phyloP scores from a whole-genome alignment of 306 rosid genomes.

The Fragaria iinumae region DNA sequence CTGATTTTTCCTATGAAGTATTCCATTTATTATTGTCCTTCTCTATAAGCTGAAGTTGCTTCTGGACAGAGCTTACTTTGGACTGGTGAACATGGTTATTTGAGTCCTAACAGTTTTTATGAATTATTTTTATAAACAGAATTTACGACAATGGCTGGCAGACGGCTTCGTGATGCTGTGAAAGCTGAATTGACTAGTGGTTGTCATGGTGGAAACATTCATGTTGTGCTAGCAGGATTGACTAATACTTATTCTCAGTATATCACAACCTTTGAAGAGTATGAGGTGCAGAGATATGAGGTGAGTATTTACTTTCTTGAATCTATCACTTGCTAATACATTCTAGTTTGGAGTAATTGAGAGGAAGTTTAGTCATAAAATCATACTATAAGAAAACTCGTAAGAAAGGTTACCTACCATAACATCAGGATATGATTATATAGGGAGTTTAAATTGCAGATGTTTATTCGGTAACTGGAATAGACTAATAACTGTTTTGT shows the following conservation, averaged over 20 bases:
- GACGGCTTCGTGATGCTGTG: constrained; percentile 90
- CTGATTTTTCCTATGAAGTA: not conserved
- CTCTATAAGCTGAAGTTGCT: constrained; percentile 1
- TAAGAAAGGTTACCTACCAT: not conserved
- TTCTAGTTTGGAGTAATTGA: not conserved
- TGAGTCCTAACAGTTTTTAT: constrained; percentile 15
- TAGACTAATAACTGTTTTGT: not conserved
- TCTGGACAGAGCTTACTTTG: not conserved
- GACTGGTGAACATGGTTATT: constrained; percentile 7
- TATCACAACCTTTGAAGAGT: constrained; percentile 81
- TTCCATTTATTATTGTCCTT: not conserved
- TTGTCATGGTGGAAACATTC: constrained; percentile 39
- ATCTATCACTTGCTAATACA: not conserved
- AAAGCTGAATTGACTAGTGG: constrained; percentile 46
- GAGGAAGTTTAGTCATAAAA: not conserved
- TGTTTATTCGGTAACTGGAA: not conserved
- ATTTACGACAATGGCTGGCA: constrained; percentile 93
- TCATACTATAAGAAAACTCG: not conserved
- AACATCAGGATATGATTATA: not conserved
- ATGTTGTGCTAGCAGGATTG: constrained; percentile 79
- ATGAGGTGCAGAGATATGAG: constrained; percentile 87
- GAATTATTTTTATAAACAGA: constrained; percentile 43
- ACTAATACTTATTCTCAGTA: constrained; percentile 90
- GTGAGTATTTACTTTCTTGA: constrained; percentile 41
- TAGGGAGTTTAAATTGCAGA: not conserved